Percentiles rank a stretch among this genome's conserved stretches.
phyloP scores from a whole-genome alignment of 768 basidiomycete genomes.

The Psilocybe sp. region DNA sequence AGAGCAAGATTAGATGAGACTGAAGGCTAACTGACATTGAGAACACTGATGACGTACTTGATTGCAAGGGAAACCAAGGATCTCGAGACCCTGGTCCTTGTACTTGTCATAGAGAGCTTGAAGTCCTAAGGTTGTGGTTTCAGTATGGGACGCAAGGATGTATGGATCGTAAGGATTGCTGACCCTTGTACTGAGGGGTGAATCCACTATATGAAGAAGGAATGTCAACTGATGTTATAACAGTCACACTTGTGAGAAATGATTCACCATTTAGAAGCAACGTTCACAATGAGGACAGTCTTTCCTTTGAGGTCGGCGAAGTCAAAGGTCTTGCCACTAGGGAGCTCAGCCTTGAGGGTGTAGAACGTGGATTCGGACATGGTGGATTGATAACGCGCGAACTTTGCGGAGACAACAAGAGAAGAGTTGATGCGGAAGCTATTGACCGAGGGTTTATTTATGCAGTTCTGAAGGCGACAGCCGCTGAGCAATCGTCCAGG shows the following conservation, averaged over 20 bases:
- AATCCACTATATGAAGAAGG: slow-evolving; percentile 55
- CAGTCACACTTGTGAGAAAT: not conserved
- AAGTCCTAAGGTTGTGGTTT: too few species aligned
- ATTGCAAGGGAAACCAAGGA: slow-evolving; percentile 92
- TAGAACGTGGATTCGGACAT: slow-evolving; percentile 54
- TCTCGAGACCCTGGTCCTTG: slow-evolving; percentile 68
- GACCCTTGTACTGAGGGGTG: slow-evolving; percentile 76
- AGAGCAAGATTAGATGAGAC: not conserved
- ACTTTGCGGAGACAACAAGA: not conserved
- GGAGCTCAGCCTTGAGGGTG: slow-evolving; percentile 63
- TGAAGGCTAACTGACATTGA: not conserved
- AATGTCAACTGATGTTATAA: not conserved
- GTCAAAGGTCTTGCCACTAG: slow-evolving; percentile 51
- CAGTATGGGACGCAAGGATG: not conserved
- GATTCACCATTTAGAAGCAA: slow-evolving; percentile 69
- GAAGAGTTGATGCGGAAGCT: slow-evolving; percentile 1
- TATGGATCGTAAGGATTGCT: not conserved
- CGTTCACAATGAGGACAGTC: slow-evolving; percentile 76
- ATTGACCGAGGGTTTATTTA: slow-evolving; percentile 15
- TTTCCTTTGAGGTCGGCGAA: slow-evolving; percentile 75
- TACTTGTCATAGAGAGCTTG: slow-evolving; percentile 68
- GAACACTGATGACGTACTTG: slow-evolving; percentile 48
- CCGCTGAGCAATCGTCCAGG: slow-evolving; percentile 29
- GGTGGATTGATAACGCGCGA: slow-evolving; percentile 12
- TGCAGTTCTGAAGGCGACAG: slow-evolving; percentile 5